A percentile compares a stretch with the other conserved stretches of the same genome.
Conservation (phyloP, 495 filamentous ascomycete genomes). For the Neurospora terricola region DNA sequence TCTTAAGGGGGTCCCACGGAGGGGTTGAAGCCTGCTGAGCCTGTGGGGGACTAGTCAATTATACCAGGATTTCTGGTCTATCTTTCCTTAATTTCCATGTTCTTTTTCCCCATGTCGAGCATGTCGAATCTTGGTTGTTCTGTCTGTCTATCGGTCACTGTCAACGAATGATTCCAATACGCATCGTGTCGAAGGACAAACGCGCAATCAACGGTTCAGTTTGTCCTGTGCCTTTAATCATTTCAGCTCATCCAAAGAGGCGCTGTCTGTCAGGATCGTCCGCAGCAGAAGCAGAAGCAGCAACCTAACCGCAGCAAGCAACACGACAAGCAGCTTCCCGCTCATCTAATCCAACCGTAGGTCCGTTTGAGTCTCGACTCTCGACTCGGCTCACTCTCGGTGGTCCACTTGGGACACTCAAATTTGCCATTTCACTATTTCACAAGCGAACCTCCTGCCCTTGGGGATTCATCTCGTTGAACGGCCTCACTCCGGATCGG, state of each 20-base stretch:
- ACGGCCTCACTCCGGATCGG: background rate
- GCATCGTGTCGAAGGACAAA: background rate
- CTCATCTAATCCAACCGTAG: too few relatives aligned
- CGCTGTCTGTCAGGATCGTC: background rate
- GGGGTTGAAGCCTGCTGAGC: conserved; percentile 7
- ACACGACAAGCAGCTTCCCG: background rate
- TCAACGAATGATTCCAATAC: background rate
- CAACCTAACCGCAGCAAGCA: background rate
- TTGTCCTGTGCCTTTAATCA: background rate
- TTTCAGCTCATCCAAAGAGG: background rate
- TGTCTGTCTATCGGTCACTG: background rate
- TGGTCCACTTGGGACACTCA: background rate
- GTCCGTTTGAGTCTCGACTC: background rate
- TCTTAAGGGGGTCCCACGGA: conserved; percentile 2
- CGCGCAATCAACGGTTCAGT: background rate
- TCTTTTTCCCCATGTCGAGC: background rate
- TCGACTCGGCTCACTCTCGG: background rate
- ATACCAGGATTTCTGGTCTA: background rate
- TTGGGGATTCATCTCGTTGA: background rate
- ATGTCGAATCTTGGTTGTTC: background rate
- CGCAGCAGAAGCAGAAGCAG: background rate
- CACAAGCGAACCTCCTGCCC: background rate
- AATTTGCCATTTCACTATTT: background rate
- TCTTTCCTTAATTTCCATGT: background rate
- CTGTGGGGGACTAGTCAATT: background rate